Conservation (phyloP, 345 rosid species). For the Schrenkiella parvula region DNA sequence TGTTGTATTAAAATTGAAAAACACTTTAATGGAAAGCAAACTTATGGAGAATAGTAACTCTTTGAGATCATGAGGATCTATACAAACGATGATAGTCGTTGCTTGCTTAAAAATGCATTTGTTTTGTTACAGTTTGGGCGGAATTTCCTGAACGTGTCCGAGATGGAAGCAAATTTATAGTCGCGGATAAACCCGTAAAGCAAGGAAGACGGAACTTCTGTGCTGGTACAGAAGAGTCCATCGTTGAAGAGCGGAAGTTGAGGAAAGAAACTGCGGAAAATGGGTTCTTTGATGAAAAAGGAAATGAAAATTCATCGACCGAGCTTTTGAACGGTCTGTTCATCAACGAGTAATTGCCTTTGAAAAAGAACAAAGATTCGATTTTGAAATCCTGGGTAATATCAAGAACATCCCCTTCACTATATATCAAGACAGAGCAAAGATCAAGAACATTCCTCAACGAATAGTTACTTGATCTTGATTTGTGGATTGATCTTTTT, state of each 20-base stretch:
- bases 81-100: not conserved
- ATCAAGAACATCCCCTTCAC: not conserved
- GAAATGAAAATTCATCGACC: conserved; percentile 40
- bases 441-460: too few species aligned
- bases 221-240: conserved; percentile 57
- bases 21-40: not conserved
- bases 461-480: not conserved
- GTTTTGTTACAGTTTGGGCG: conserved; percentile 76
- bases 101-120: not conserved
- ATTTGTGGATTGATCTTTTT: not conserved
- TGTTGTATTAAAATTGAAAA: not conserved
- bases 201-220: conserved; percentile 56
- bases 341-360: conserved; percentile 29
- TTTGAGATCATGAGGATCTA: not conserved
- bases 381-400: not conserved
- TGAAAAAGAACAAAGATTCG: not conserved
- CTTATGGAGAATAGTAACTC: not conserved
- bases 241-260: conserved; percentile 60
- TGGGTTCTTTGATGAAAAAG: conserved; percentile 62
- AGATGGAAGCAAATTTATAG: conserved; percentile 80
- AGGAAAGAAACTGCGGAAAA: conserved; percentile 51
- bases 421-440: too few species aligned
- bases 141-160: conserved; percentile 80
- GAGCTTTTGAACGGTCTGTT: conserved; percentile 63
- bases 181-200: conserved; percentile 65